These are phyloP conservation scores for Pseudotsuga menziesii DNA, from an alignment of 75 land plant species.

Conservation along the genomic window DNA sequence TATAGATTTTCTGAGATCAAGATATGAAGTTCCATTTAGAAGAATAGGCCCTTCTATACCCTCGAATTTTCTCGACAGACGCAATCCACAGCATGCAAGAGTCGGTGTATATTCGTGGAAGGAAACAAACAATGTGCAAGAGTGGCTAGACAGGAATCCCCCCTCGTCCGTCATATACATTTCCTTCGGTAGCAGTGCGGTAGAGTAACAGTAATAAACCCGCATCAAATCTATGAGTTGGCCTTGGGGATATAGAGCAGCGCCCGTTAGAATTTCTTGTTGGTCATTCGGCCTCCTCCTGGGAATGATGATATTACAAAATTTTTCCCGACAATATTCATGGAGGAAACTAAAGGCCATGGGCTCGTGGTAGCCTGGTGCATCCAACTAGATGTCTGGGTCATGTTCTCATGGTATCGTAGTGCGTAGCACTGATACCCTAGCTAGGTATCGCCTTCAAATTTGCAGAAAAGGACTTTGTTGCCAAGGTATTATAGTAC, in stretches of 20 bases:
- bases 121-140: constrained; percentile 5
- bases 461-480: constrained; percentile 92
- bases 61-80: background rate
- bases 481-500: constrained; percentile 59
- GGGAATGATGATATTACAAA: too few species aligned
- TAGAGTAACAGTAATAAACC: background rate
- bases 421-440: too few species aligned
- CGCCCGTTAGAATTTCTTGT: too few species aligned
- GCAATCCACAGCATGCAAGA: background rate
- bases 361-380: too few species aligned
- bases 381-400: too few species aligned
- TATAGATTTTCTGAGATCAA: background rate
- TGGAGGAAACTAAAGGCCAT: too few species aligned
- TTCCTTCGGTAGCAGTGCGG: constrained; percentile 18
- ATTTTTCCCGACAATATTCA: too few species aligned
- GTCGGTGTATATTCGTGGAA: background rate
- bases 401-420: too few species aligned
- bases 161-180: constrained; percentile 7
- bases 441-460: constrained; percentile 93
- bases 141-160: constrained; percentile 8
- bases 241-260: too few species aligned
- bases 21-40: background rate
- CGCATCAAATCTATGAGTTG: background rate
- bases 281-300: too few species aligned
- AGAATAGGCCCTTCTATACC: background rate